phyloP scores from a whole-genome alignment of 73 alveolate genomes.

The Paramecium tetraurelia region DNA sequence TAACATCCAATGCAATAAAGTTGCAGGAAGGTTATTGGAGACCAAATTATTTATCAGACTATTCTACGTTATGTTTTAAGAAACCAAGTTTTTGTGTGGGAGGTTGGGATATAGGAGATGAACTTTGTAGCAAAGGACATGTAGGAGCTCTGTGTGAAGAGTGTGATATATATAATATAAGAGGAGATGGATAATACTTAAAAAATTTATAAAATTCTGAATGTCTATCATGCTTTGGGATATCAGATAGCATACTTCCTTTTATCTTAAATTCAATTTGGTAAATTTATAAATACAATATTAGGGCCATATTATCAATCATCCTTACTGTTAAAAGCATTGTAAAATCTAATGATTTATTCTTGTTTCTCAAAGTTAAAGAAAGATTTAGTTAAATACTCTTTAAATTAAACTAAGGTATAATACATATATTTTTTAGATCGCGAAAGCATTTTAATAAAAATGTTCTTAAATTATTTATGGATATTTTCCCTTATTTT shows the following conservation, averaged over 20 bases:
- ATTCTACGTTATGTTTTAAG: neutral
- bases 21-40: neutral
- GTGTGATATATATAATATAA: neutral
- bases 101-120: neutral
- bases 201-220: neutral
- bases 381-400: neutral
- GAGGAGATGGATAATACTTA: neutral
- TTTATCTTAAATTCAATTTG: neutral
- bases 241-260: neutral
- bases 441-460: neutral
- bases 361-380: neutral
- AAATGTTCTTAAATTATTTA: neutral
- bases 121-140: neutral
- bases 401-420: neutral
- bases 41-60: neutral
- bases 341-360: neutral
- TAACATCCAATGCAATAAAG: neutral
- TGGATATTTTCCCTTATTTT: neutral
- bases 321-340: neutral
- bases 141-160: neutral
- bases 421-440: neutral
- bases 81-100: neutral
- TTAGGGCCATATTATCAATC: neutral
- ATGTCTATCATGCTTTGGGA: neutral
- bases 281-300: neutral